Evolutionary conservation across 1,284 basidiomycete genomes (phyloP), one percentile per base, ranked within the genome.

Genomic region (Sphagnurus paluster): DNA sequence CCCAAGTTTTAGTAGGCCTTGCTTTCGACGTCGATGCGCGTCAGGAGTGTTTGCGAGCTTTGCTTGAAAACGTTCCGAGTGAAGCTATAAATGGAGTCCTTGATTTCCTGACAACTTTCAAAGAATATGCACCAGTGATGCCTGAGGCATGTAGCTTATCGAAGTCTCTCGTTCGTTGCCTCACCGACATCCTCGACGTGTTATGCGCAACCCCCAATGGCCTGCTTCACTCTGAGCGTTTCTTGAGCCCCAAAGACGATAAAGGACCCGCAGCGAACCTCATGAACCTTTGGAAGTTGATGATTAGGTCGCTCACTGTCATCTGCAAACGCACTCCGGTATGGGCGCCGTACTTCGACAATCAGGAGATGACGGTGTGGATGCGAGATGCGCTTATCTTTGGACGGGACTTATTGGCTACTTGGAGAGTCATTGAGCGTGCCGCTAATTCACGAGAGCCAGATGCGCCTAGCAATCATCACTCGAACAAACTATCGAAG

Each of bases 371-470:
- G 93, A 79, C 88, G 19, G 79, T 86, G 38, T 98, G 94, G 94
- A 97, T 98, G 95, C 82, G 93, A 50, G 95, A 98, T 63, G 94
- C 93, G 1, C 74, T 98, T 43, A 93, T 97, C 46, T 93, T 96
- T 61, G 91, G 87, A 11, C 73, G 88, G 54, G 87, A 93, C 56
- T 77, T 96, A 70, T 70, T 96, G 21, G 84, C 83, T 3, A 84
- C 92, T 56, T 80, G 92, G 62, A 74, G 82, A 30, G 78, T 87
- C 6, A 84, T 98, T 52, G 91, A 96, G 64, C 72, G 72, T 17
- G 85, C 85, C 1, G 78, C 83, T 50, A 61, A 74, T 52, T 50
- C 61, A 38, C 39, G 62, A 55, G 41, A 65, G 51, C 55, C 59
- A 56, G 47, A 32, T 48, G 42, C 49, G n/a, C n/a, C n/a, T n/a